Percentiles rank a stretch among this genome's conserved stretches.
Evolutionary conservation across 1,284 basidiomycete species (phyloP).

Genomic region (Sanghuangporus baumii): DNA sequence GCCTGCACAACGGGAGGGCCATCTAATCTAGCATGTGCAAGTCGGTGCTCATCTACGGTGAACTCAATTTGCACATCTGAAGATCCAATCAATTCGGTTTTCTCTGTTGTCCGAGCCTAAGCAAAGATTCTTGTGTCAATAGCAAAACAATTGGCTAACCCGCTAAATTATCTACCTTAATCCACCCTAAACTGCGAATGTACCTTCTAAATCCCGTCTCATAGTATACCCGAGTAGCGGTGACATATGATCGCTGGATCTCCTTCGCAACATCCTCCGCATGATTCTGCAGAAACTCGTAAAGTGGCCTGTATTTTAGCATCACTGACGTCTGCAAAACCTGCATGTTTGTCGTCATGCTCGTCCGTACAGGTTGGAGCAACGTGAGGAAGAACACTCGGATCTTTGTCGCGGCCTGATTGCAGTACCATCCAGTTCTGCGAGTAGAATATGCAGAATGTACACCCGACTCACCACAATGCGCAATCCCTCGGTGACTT

Average conservation of each 20-base stretch:
- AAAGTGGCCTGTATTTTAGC: slow-evolving; percentile 81
- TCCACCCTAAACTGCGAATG: slow-evolving; percentile 69
- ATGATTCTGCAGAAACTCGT: slow-evolving; percentile 81
- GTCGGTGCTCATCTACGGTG: slow-evolving; percentile 45
- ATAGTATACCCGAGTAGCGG: slow-evolving; percentile 85
- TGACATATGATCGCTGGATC: slow-evolving; percentile 84
- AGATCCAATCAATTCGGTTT: slow-evolving; percentile 50
- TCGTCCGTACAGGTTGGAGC: slow-evolving; percentile 76
- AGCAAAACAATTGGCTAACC: not conserved
- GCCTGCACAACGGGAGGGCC: slow-evolving; percentile 76
- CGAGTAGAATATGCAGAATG: not conserved
- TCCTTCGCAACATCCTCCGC: slow-evolving; percentile 81
- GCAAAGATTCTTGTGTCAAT: not conserved
- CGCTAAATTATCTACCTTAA: slow-evolving; percentile 49
- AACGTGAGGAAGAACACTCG: slow-evolving; percentile 83
- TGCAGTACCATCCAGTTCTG: not conserved
- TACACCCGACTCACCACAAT: slow-evolving; percentile 60
- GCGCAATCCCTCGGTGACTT: slow-evolving; percentile 80
- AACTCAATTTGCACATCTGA: slow-evolving; percentile 33
- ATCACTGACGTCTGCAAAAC: slow-evolving; percentile 88
- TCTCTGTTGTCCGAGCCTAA: slow-evolving; percentile 61
- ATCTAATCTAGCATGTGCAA: slow-evolving; percentile 67
- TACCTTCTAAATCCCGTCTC: slow-evolving; percentile 96
- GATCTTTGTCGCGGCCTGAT: slow-evolving; percentile 81
- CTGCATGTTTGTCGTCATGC: slow-evolving; percentile 89